A percentile compares a stretch with the other conserved stretches of the same genome.
Conservation (phyloP, 2,329 filamentous ascomycete genomes). For the Sclerotiophoma versabilis region DNA sequence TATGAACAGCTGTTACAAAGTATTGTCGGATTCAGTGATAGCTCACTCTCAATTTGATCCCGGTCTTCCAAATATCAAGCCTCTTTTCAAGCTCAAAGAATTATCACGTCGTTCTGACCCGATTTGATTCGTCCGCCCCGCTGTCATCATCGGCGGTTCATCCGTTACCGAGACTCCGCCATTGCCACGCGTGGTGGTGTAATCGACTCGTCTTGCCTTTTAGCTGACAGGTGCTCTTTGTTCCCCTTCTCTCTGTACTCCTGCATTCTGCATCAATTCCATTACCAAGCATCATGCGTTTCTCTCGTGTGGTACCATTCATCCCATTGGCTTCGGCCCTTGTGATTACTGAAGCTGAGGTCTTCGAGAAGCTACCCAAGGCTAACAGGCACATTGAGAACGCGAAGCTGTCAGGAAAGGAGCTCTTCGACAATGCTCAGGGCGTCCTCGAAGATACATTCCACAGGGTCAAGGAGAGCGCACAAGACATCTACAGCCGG, state of each 20-base stretch:
- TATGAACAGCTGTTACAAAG: not conserved
- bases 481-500: constrained; percentile 49
- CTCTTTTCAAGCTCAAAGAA: not conserved
- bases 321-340: constrained; percentile 60
- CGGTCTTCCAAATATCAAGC: not conserved
- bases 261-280: constrained; percentile 12
- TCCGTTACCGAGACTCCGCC: constrained; percentile 14
- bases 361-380: constrained; percentile 50
- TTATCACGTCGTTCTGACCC: not conserved
- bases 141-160: constrained; percentile 14
- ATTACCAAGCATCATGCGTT: constrained; percentile 54
- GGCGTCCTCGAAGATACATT: constrained; percentile 55
- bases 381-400: constrained; percentile 29
- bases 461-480: constrained; percentile 48
- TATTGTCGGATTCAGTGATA: not conserved
- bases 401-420: constrained; percentile 10
- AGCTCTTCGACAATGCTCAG: constrained; percentile 39
- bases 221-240: constrained; percentile 20
- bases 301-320: constrained; percentile 57
- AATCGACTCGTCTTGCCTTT: constrained; percentile 37
- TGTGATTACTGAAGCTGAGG: constrained; percentile 60
- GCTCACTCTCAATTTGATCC: not conserved
- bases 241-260: constrained; percentile 10
- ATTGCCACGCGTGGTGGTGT: constrained; percentile 38
- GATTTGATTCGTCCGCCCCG: constrained; percentile 13